Conservation (phyloP, 2,329 filamentous ascomycete species). For the Colletotrichum sp. region DNA sequence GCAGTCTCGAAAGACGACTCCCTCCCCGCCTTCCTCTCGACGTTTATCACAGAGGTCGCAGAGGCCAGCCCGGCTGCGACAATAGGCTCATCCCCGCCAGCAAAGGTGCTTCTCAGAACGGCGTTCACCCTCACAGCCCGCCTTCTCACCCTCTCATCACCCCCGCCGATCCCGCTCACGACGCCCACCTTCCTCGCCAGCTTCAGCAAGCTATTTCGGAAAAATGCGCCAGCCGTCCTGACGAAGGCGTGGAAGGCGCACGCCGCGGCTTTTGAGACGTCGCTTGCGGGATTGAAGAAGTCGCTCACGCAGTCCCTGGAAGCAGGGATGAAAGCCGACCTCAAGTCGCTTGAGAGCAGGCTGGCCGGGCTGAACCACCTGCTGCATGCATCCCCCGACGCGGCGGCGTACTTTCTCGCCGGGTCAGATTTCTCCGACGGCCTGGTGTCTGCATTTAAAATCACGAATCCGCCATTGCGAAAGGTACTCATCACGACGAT, state of each 20-base stretch:
- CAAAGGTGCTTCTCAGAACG: constrained; percentile 60
- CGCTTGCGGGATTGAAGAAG: constrained; percentile 65
- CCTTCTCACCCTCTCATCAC: constrained; percentile 48
- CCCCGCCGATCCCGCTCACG: constrained; percentile 53
- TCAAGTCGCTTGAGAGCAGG: constrained; percentile 57
- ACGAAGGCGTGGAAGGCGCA: constrained; percentile 56
- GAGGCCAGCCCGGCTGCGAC: constrained; percentile 33
- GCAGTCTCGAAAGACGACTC: constrained; percentile 61
- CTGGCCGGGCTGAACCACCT: constrained; percentile 68
- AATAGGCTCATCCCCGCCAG: constrained; percentile 35
- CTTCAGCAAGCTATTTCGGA: constrained; percentile 70
- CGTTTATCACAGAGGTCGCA: constrained; percentile 66
- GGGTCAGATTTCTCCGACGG: constrained; percentile 89
- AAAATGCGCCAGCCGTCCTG: constrained; percentile 61
- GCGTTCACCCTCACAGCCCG: constrained; percentile 69
- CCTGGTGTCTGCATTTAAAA: constrained; percentile 67
- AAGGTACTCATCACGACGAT: constrained; percentile 73
- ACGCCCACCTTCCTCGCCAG: constrained; percentile 73
- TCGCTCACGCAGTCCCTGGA: constrained; percentile 68
- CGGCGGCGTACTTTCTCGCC: constrained; percentile 71
- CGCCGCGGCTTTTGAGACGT: constrained; percentile 54
- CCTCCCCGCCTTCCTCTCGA: constrained; percentile 65
- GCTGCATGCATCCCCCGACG: constrained; percentile 63
- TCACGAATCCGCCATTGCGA: constrained; percentile 67
- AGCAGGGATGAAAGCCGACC: constrained; percentile 58